Base-by-base conservation (phyloP, 192 early-diverging fungal species). In the Gaertneriomyces sp. region DNA sequence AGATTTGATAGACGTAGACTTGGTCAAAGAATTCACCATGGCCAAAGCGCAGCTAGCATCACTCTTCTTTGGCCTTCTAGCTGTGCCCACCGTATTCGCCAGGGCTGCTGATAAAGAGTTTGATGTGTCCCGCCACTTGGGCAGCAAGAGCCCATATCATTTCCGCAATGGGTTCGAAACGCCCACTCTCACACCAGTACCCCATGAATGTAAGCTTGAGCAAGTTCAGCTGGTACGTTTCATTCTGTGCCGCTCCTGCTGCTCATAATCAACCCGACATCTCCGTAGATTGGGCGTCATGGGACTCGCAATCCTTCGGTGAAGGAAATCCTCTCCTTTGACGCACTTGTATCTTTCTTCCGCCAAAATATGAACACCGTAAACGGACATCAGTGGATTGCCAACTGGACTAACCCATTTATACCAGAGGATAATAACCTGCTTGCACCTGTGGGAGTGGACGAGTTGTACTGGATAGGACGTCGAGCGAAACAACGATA, bases 201-300 rank as follows among this genome's bases (percentile, higher is more conserved):
- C 55, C 16, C 16, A 57, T 4, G 55, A 33, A 39, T 57, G 55
- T 39, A 57, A 14, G 55, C 33, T 57, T 5, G 14, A 57, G 10
- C 55, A 57, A 38, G 55, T 57, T 5, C 55, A 57, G 7, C 19
- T 57, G 55, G 55, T 57, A 25, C 5, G 55, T 57, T 33, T 57
- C 8, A 14, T n/a, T 25, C 14, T 6, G 33, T 4, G 16, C 16
- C 14, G 3, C 33, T 9, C 8, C 55, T 19, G 4, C 10, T 5
- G 3, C 7, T 57, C 14, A 5, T 0, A 0, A 17, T 57, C 5
- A 8, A n/a, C 19, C 14, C 4, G 14, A 57, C 5, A 3, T 57
- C 25, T 14, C 38, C 25, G 2, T 33, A 57, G 55, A 39, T 57
- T 17, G 55, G 17, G 14, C 55, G 55, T 5, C 55, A 57, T 38